Percentiles rank a stretch among this genome's conserved stretches.
phyloP scores from a whole-genome alignment of 2,329 filamentous ascomycete species.

The Westerdykella ornata region DNA sequence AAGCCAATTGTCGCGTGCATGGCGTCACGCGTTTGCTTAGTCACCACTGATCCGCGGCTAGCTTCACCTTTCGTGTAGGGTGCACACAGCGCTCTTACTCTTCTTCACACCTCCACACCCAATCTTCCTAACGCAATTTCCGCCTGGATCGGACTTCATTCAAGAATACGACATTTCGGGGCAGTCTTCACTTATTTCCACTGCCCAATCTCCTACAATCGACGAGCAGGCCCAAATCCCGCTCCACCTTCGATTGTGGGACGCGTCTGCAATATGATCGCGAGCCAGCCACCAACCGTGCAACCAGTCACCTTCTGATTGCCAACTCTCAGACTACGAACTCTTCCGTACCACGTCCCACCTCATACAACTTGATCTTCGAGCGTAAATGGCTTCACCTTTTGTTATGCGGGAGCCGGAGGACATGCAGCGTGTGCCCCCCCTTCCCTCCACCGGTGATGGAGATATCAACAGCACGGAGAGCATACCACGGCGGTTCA shows the following conservation, averaged over 20 bases:
- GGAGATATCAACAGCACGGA: slow-evolving; percentile 21
- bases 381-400: slow-evolving; percentile 32
- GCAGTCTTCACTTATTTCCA: too few species aligned
- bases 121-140: neutral
- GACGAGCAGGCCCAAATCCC: neutral
- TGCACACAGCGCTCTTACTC: neutral
- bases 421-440: slow-evolving; percentile 16
- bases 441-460: slow-evolving; percentile 14
- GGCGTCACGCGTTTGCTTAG: too few species aligned
- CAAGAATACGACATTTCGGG: too few species aligned
- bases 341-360: slow-evolving; percentile 12
- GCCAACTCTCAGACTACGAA: slow-evolving; percentile 14
- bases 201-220: neutral
- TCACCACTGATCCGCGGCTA: too few species aligned
- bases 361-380: slow-evolving; percentile 8
- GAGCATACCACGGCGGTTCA: slow-evolving; percentile 37
- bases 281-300: slow-evolving; percentile 33
- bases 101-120: neutral
- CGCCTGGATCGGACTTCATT: too few species aligned
- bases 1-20: too few species aligned
- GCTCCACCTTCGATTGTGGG: slow-evolving; percentile 1
- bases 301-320: slow-evolving; percentile 16
- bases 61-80: too few species aligned
- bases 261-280: slow-evolving; percentile 33
- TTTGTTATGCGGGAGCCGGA: slow-evolving; percentile 15